Evolutionary conservation across 768 basidiomycete genomes (phyloP).

Genomic region (Collybia sordida): DNA sequence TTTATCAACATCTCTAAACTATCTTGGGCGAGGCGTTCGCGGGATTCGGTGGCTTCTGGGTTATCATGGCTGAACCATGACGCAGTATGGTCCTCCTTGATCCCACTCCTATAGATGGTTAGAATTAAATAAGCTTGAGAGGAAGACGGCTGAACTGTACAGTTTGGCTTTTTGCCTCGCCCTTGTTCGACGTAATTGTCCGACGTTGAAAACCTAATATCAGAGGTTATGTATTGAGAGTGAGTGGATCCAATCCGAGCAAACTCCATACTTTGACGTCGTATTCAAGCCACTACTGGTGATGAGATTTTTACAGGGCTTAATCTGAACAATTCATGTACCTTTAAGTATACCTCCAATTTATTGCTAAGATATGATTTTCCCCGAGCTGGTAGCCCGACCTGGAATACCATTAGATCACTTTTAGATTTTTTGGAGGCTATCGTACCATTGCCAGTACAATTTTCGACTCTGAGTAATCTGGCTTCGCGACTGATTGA

Average conservation of each 20-base stretch:
- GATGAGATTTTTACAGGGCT: conserved; percentile 9
- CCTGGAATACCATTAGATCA: conserved; percentile 42
- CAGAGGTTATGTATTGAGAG: not conserved
- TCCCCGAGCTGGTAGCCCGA: conserved; percentile 95
- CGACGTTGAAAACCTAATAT: conserved; percentile 94
- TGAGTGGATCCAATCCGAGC: not conserved
- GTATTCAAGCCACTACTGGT: conserved; percentile 91
- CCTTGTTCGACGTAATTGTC: conserved; percentile 85
- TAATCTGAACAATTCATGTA: conserved; percentile 30
- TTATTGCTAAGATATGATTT: conserved; percentile 99
- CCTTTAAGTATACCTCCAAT: conserved; percentile 93
- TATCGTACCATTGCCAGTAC: conserved; percentile 88
- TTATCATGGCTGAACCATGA: conserved; percentile 90
- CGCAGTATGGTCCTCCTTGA: conserved; percentile 89
- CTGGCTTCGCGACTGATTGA: conserved; percentile 83
- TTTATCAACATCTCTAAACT: conserved; percentile 92
- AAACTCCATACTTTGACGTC: conserved; percentile 73
- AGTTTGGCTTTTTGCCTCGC: conserved; percentile 78
- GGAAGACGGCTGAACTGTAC: conserved; percentile 33
- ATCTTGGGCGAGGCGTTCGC: conserved; percentile 86
- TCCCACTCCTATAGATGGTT: conserved; percentile 56
- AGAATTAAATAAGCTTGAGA: not conserved
- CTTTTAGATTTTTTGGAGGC: not conserved
- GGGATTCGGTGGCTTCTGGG: conserved; percentile 65
- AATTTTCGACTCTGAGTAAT: conserved; percentile 98